Percentiles rank a stretch among this genome's conserved stretches.
These are phyloP conservation scores for Fusarium tuaranense DNA, from an alignment of 2,329 filamentous ascomycete species.

Conservation along the genomic window DNA sequence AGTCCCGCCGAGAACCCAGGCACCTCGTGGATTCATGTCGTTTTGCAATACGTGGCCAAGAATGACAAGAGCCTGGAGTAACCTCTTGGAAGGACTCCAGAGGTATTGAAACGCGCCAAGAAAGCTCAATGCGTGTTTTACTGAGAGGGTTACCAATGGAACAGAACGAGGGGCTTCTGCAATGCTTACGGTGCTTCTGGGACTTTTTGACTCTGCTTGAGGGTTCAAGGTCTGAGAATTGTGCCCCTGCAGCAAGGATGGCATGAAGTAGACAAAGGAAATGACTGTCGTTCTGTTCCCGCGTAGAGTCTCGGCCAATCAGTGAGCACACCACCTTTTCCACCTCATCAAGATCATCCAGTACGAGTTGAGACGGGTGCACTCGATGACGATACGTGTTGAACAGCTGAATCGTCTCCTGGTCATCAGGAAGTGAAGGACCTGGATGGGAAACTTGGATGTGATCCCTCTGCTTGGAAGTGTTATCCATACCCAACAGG, in stretches of 20 bases:
- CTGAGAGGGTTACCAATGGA: background rate
- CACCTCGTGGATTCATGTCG: slow-evolving; percentile 34
- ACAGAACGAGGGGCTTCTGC: background rate
- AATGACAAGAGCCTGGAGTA: slow-evolving; percentile 31
- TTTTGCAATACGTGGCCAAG: slow-evolving; percentile 36
- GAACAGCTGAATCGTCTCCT: slow-evolving; percentile 30
- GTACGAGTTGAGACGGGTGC: slow-evolving; percentile 23
- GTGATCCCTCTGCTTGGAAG: background rate
- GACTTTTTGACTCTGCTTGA: slow-evolving; percentile 5
- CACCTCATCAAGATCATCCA: slow-evolving; percentile 20
- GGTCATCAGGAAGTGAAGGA: slow-evolving; percentile 1
- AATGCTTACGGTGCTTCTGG: slow-evolving; percentile 5
- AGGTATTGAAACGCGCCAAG: slow-evolving; percentile 23
- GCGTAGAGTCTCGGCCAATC: background rate
- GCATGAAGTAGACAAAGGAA: slow-evolving; percentile 32
- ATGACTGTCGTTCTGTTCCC: background rate
- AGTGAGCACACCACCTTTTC: slow-evolving; percentile 30
- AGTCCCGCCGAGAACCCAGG: slow-evolving; percentile 33
- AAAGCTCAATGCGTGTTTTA: slow-evolving; percentile 17
- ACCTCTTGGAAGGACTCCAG: slow-evolving; percentile 24
- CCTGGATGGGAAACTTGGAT: background rate
- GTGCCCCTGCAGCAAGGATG: slow-evolving; percentile 34
- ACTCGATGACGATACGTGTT: slow-evolving; percentile 26
- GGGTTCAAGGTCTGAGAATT: slow-evolving; percentile 28
- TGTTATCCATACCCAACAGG: slow-evolving; percentile 20